These are phyloP conservation scores for Parachaetomium inaequale DNA, from an alignment of 495 filamentous ascomycete genomes.

Conservation along the genomic window DNA sequence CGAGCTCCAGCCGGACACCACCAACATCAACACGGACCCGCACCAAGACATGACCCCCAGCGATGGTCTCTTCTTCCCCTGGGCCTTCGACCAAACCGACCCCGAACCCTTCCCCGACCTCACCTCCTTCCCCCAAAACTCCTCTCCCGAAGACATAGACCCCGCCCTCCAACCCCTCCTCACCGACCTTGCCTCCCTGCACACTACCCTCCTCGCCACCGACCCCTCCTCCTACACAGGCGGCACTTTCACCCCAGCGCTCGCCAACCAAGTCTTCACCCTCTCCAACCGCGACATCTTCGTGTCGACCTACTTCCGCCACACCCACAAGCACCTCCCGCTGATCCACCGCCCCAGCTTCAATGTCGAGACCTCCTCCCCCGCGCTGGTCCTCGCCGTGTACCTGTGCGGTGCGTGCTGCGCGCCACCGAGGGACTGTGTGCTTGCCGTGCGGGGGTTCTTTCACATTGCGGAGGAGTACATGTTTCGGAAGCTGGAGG, in stretches of 20 bases:
- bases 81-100: background rate
- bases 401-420: conserved; percentile 7
- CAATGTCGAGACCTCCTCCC: background rate
- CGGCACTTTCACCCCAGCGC: conserved; percentile 26
- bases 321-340: conserved; percentile 15
- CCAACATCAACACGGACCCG: background rate
- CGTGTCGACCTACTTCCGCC: conserved; percentile 13
- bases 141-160: background rate
- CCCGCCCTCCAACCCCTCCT: conserved; percentile 1
- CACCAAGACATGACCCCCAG: background rate
- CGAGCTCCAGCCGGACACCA: background rate
- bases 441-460: background rate
- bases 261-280: conserved; percentile 28
- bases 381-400: background rate
- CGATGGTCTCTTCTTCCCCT: conserved; percentile 2
- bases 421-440: conserved; percentile 2
- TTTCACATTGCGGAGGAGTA: conserved; percentile 8
- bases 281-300: conserved; percentile 15
- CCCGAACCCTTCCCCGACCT: background rate
- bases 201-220: background rate
- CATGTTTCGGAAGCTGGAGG: conserved; percentile 3
- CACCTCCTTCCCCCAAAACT: background rate
- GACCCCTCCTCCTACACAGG: background rate
- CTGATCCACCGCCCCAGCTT: conserved; percentile 18
- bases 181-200: background rate